Evolutionary conservation across 805 yeast genomes (phyloP), one percentile per base, ranked within the genome.

Genomic region (Lachancea nothofagi): DNA sequence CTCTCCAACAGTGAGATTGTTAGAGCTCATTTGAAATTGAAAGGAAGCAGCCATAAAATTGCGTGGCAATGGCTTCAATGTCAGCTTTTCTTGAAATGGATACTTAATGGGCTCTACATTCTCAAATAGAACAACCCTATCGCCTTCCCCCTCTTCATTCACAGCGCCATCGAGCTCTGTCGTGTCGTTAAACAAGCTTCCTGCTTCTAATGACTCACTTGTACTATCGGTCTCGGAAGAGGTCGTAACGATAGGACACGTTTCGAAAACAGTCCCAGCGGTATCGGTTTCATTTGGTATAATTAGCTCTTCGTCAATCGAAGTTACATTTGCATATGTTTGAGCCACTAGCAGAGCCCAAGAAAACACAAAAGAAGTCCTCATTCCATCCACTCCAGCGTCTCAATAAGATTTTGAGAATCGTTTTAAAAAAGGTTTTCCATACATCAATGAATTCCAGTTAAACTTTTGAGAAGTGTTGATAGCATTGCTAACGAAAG

Each of bases 11-110:
- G 38, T 44, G 35, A 54, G 55, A 3, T 59, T 63, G 23, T 75
- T 73, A 12, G 94, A 83, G 40, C 70, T 67, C 36, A 81, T 58
- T 26, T 75, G 67, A 64, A 89, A 89, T 25, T 72, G 64, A 61
- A 90, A 89, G 4, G 88, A 75, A 0, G 89, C 71, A 46, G 85
- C 64, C 13, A 87, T 53, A 50, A 74, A 73, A 59, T 84, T 83
- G 34, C 79, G 71, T n/a, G 89, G 78, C 37, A 89, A 69, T 2
- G 96, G 95, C 45, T 65, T 74, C 23, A 90, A 55, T 18, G 67
- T 62, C 27, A 89, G 69, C 10, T 62, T 51, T 64, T 89, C 97
- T 14, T 66, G 56, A 56, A 78, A 87, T 2, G 75, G 75, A 44
- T 68, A 68, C 18, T 47, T 38, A 4, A 53, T 33, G 12, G 19